Conservation (phyloP, 208 protist genomes). For the Phytomonas serpens region DNA sequence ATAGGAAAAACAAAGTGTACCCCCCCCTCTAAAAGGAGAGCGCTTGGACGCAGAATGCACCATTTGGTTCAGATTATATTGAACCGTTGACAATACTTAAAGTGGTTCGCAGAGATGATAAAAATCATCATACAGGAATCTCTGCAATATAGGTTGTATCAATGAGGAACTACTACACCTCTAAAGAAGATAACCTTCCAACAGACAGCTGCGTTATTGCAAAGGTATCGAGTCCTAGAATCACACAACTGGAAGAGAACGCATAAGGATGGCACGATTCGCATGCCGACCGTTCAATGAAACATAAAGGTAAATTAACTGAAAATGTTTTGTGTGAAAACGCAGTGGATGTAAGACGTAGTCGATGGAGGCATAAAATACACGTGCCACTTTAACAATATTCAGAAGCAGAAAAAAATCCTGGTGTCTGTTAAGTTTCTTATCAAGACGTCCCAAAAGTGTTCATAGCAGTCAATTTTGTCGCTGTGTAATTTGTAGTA, state of each 20-base stretch:
- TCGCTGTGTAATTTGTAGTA: slow-evolving; percentile 53
- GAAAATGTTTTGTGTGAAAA: slow-evolving; percentile 85
- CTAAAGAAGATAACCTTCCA: slow-evolving; percentile 70
- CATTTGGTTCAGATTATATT: background rate
- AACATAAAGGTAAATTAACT: slow-evolving; percentile 59
- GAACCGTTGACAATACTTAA: background rate
- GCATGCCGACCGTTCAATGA: slow-evolving; percentile 62
- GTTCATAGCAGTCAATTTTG: slow-evolving; percentile 52
- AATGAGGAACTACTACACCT: slow-evolving; percentile 84
- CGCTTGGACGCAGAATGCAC: background rate
- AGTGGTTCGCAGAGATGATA: slow-evolving; percentile 48
- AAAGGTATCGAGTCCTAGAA: slow-evolving; percentile 75
- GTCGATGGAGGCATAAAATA: slow-evolving; percentile 72
- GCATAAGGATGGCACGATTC: slow-evolving; percentile 62
- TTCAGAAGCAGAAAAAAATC: slow-evolving; percentile 65
- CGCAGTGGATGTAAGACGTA: slow-evolving; percentile 70
- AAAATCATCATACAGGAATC: slow-evolving; percentile 81
- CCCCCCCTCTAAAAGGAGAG: background rate
- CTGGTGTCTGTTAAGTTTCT: slow-evolving; percentile 22
- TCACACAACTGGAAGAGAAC: slow-evolving; percentile 48
- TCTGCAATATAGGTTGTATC: slow-evolving; percentile 71
- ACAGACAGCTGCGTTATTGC: slow-evolving; percentile 69
- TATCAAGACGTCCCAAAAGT: slow-evolving; percentile 43
- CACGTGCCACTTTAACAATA: slow-evolving; percentile 42
- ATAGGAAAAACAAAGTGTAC: background rate